Evolutionary conservation across 2,329 filamentous ascomycete species (phyloP).

Genomic region (Dothistroma septosporum): DNA sequence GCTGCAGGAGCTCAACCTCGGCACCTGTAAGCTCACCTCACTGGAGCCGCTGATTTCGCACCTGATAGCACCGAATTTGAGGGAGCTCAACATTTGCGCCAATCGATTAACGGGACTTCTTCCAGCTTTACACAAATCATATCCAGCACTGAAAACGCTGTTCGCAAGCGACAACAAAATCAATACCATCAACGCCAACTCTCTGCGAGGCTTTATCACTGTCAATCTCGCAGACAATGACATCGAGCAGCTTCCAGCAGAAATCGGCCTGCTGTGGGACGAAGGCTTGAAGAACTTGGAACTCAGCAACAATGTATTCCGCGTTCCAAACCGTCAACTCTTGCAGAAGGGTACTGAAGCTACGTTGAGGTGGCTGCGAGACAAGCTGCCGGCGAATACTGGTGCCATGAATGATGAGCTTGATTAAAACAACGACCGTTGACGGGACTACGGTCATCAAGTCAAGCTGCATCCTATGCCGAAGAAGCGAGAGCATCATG

Average conservation of each 20-base stretch:
- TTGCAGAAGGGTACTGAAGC: conserved; percentile 84
- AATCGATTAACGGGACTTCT: conserved; percentile 71
- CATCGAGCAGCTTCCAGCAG: conserved; percentile 74
- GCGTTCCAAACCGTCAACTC: conserved; percentile 78
- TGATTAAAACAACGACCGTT: not conserved
- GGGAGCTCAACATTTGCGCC: conserved; percentile 73
- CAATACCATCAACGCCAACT: conserved; percentile 61
- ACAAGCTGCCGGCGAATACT: conserved; percentile 35
- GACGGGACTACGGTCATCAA: not conserved
- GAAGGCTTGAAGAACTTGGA: conserved; percentile 64
- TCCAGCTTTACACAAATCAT: conserved; percentile 61
- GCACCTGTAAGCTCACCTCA: conserved; percentile 67
- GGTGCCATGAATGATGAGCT: conserved; percentile 24
- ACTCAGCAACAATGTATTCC: conserved; percentile 79
- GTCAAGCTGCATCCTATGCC: not conserved
- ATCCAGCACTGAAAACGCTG: conserved; percentile 67
- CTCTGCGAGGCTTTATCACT: conserved; percentile 67
- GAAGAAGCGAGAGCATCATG: not conserved
- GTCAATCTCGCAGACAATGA: conserved; percentile 83
- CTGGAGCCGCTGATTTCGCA: conserved; percentile 62
- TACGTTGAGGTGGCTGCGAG: conserved; percentile 73
- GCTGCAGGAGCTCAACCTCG: conserved; percentile 72
- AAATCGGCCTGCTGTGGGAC: conserved; percentile 71
- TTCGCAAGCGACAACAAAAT: conserved; percentile 77
- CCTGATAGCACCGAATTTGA: conserved; percentile 69